Base-by-base conservation (phyloP, 202 grass and related monocot genomes). In the Saccharum hybrid region DNA sequence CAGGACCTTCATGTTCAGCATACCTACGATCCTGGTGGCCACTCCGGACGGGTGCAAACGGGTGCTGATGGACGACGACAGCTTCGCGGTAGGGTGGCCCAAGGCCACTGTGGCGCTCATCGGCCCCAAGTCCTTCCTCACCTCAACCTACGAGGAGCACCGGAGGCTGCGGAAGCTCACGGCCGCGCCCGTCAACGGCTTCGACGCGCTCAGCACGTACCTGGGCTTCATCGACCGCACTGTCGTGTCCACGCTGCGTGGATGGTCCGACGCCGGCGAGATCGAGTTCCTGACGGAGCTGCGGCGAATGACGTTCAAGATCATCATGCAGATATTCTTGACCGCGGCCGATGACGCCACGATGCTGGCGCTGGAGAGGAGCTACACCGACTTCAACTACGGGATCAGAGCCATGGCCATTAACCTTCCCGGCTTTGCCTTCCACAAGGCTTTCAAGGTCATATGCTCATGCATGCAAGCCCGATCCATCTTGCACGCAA, bases 301-400 rank as follows among this genome's bases (percentile, higher is more conserved):
- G 4, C 65, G 88, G 3, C 88, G 85, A 3, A 81, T 98, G 71
- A 98, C 95, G 23, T 98, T 98, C 82, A 82, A 88, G 82, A 93
- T 98, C 70, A 98, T 94, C 84, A 83, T 98, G 82, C 87, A 90
- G 57, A 98, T 94, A 76, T 98, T 94, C 85, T 51, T 98, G 26
- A 81, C 90, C 74, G 84, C 81, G 2, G 74, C 84, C 37, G 70
- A 63, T 46, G 90, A 91, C 5, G 57, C 4, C 49, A 72, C 85
- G 10, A 76, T 65, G 60, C 74, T 77, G 23, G 80, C 87, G 15
- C 66, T 98, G 14, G 95, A 98, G 81, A 79, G 76, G 39, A 86
- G 88, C 66, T 98, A 98, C 88, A 91, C 88, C 12, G 52, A 94
- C 7, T 88, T 98, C 72, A 98, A 98, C 84, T 83, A 90, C 39